Conservation (phyloP, 148 eudicot species). For the Vaccinium macrocarpon region DNA sequence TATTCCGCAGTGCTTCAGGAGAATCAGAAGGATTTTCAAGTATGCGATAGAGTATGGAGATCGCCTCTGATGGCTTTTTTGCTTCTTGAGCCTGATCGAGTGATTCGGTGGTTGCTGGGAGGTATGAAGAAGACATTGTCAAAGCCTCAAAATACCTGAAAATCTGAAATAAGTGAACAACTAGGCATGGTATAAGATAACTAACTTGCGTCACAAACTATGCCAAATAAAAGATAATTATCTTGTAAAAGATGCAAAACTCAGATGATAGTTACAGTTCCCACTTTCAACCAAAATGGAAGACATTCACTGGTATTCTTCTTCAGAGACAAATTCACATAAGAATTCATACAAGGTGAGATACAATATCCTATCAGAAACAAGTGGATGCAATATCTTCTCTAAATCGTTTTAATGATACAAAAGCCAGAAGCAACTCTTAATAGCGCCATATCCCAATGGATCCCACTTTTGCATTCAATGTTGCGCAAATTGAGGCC, state of each 20-base stretch:
- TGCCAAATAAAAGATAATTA: not conserved
- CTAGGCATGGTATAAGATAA: not conserved
- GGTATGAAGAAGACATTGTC: constrained; percentile 34
- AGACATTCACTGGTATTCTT: not conserved
- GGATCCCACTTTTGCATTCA: not conserved
- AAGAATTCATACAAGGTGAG: not conserved
- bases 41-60: constrained; percentile 31
- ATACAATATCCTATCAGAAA: not conserved
- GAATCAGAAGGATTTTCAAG: constrained; percentile 37
- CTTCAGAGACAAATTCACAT: not conserved
- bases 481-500: not conserved
- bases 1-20: constrained; percentile 32
- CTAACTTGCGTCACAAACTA: not conserved
- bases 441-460: not conserved
- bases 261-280: constrained; percentile 29
- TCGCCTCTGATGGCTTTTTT: constrained; percentile 26
- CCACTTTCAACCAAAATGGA: not conserved
- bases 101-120: constrained; percentile 38
- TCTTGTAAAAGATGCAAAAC: constrained; percentile 7
- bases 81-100: constrained; percentile 37
- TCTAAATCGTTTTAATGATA: not conserved
- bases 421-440: not conserved
- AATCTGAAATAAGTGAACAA: constrained; percentile 6
- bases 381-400: not conserved
- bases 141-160: constrained; percentile 4